Evolutionary conservation across 257 asterid species (phyloP).

Genomic region (Gynochthodes officinalis): DNA sequence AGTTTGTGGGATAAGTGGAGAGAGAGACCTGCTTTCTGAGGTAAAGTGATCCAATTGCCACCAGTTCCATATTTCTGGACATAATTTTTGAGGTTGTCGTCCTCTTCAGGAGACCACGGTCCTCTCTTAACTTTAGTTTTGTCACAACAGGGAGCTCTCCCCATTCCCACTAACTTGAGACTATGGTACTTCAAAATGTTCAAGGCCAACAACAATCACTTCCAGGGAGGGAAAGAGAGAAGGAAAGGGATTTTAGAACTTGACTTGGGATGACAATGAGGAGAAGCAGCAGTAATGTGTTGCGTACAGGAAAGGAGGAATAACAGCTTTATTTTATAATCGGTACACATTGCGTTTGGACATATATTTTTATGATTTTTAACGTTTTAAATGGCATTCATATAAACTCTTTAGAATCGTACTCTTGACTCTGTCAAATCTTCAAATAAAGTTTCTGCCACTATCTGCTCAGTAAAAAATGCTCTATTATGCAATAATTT

Average conservation of each 20-base stretch:
- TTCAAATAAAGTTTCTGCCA: conserved; percentile 5
- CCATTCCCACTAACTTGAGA: too few species aligned
- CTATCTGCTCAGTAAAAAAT: too few species aligned
- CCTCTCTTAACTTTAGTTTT: conserved; percentile 70
- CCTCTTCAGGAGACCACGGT: conserved; percentile 82
- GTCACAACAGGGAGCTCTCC: conserved; percentile 88
- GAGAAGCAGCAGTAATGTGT: conserved; percentile 1
- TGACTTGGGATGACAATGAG: neutral
- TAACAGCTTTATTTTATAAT: too few species aligned
- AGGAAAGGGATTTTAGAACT: neutral
- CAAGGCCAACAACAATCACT: neutral
- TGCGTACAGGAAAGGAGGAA: neutral
- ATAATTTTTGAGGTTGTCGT: conserved; percentile 43
- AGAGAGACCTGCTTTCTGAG: conserved; percentile 63
- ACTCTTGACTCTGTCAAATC: conserved; percentile 49
- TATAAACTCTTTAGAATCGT: too few species aligned
- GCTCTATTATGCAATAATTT: neutral
- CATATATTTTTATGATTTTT: too few species aligned
- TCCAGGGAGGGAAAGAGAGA: neutral
- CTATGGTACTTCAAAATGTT: too few species aligned
- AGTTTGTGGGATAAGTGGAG: too few species aligned
- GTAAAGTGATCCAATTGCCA: conserved; percentile 74
- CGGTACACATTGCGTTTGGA: too few species aligned
- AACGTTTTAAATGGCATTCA: too few species aligned
- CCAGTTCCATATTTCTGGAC: conserved; percentile 47